A percentile compares a stretch with the other conserved stretches of the same genome.
phyloP scores from a whole-genome alignment of 2,329 filamentous ascomycete genomes.

The Aspergillus clavatus region DNA sequence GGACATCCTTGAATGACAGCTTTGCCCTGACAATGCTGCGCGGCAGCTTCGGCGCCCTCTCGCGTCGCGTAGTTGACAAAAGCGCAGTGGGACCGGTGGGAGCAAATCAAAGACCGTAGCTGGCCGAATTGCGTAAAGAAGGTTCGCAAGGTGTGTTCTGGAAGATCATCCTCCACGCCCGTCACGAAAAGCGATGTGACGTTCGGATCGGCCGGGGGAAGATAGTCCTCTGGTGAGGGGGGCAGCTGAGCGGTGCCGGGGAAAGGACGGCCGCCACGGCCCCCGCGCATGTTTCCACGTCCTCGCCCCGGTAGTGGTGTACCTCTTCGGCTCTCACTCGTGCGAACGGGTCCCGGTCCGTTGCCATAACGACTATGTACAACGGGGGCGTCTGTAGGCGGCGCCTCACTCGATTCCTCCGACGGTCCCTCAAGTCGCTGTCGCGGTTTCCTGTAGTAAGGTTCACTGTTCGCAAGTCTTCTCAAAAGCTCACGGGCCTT shows the following conservation, averaged over 20 bases:
- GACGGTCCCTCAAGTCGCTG: slow-evolving; percentile 55
- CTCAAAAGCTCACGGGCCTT: slow-evolving; percentile 86
- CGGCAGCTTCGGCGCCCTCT: slow-evolving; percentile 78
- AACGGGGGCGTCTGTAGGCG: slow-evolving; percentile 39
- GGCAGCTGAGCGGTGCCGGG: slow-evolving; percentile 69
- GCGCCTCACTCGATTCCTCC: slow-evolving; percentile 39
- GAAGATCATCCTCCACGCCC: slow-evolving; percentile 91
- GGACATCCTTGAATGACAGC: slow-evolving; percentile 89
- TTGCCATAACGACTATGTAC: slow-evolving; percentile 40
- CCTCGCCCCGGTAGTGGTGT: slow-evolving; percentile 40
- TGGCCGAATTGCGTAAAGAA: slow-evolving; percentile 88
- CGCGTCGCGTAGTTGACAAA: slow-evolving; percentile 92
- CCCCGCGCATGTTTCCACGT: slow-evolving; percentile 44
- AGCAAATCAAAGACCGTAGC: slow-evolving; percentile 88
- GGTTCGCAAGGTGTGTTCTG: slow-evolving; percentile 83
- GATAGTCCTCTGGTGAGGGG: slow-evolving; percentile 76
- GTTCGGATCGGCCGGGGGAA: slow-evolving; percentile 75
- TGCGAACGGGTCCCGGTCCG: slow-evolving; percentile 66
- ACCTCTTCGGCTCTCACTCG: slow-evolving; percentile 52
- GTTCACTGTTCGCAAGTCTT: slow-evolving; percentile 83
- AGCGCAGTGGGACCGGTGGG: slow-evolving; percentile 93
- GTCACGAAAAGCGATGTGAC: slow-evolving; percentile 94
- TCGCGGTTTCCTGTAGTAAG: slow-evolving; percentile 87
- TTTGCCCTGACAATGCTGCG: slow-evolving; percentile 76
- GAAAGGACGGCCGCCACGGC: slow-evolving; percentile 55